Evolutionary conservation across 371 early-diverging fungal species (phyloP).

Genomic region (Haplosporangium sp.): DNA sequence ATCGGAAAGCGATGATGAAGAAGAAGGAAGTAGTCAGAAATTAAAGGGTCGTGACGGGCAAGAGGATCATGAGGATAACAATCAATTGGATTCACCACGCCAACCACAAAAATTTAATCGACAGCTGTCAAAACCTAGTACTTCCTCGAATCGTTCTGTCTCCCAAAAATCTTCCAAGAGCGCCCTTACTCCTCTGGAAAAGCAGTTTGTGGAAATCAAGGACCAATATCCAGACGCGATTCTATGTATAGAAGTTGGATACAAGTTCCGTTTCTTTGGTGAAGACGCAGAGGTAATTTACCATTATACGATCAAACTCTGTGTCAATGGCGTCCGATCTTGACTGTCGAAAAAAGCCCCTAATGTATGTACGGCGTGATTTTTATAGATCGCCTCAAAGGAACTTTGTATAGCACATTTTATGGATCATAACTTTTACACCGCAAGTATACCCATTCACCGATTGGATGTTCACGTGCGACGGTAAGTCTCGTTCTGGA

Average conservation of each 20-base stretch:
- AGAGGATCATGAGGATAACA: background rate
- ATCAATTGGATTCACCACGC: background rate
- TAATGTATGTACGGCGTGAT: background rate
- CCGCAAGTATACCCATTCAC: constrained; percentile 84
- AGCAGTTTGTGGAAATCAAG: constrained; percentile 82
- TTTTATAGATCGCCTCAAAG: constrained; percentile 70
- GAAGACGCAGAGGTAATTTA: constrained; percentile 70
- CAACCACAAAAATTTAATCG: background rate
- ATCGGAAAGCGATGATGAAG: constrained; percentile 31
- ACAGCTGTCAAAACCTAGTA: background rate
- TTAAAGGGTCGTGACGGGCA: background rate
- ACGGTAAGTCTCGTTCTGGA: constrained; percentile 51
- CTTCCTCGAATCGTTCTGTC: constrained; percentile 3
- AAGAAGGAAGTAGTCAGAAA: no score
- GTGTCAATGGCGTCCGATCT: constrained; percentile 5
- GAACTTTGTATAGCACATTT: constrained; percentile 83
- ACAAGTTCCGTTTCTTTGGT: constrained; percentile 90
- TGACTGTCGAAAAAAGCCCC: no score
- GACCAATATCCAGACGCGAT: constrained; percentile 75
- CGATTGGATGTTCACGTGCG: constrained; percentile 83
- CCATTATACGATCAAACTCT: background rate
- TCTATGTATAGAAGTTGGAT: constrained; percentile 89
- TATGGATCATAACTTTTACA: constrained; percentile 80
- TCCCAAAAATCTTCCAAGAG: constrained; percentile 40
- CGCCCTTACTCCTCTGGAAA: constrained; percentile 84